phyloP scores from a whole-genome alignment of 352 stramenopile genomes.

The Pythium plurisporium region DNA sequence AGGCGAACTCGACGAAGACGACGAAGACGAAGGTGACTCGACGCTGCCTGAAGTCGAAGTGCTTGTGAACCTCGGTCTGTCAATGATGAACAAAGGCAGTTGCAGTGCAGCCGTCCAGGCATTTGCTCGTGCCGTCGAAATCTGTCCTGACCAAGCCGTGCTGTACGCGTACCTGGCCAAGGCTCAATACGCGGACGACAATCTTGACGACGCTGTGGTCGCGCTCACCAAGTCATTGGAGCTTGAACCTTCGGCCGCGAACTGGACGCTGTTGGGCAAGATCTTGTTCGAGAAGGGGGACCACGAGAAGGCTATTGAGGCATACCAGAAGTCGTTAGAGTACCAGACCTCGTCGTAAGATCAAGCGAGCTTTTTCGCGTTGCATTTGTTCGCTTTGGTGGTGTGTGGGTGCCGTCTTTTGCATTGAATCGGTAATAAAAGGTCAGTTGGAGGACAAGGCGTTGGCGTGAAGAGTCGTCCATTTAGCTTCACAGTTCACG shows the following conservation, averaged over 20 bases:
- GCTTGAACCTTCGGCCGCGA: slow-evolving; percentile 72
- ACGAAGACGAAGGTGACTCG: slow-evolving; percentile 62
- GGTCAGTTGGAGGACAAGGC: background rate
- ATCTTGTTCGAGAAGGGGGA: slow-evolving; percentile 87
- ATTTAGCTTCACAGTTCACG: too few relatives aligned
- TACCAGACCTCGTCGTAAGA: slow-evolving; percentile 12
- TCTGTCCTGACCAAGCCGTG: slow-evolving; percentile 64
- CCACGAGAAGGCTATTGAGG: slow-evolving; percentile 80
- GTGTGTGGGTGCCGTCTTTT: too few relatives aligned
- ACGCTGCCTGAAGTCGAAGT: slow-evolving; percentile 76
- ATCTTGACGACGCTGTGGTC: slow-evolving; percentile 67
- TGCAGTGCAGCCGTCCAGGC: slow-evolving; percentile 71
- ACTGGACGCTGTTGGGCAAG: slow-evolving; percentile 82
- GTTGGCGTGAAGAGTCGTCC: background rate
- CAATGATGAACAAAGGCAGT: slow-evolving; percentile 82
- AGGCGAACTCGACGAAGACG: slow-evolving; percentile 25
- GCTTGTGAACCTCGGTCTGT: slow-evolving; percentile 70
- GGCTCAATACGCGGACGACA: slow-evolving; percentile 81
- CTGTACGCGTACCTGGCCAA: slow-evolving; percentile 77
- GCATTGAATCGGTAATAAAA: slow-evolving; percentile 7
- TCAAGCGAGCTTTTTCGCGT: too few relatives aligned
- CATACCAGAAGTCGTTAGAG: slow-evolving; percentile 80
- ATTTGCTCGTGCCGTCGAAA: slow-evolving; percentile 80
- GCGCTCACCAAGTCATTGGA: slow-evolving; percentile 62
- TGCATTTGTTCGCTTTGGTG: too few relatives aligned